Evolutionary conservation across 352 stramenopile genomes (phyloP), one percentile per base, ranked within the genome.

Genomic region (Globisporangium lucens): DNA sequence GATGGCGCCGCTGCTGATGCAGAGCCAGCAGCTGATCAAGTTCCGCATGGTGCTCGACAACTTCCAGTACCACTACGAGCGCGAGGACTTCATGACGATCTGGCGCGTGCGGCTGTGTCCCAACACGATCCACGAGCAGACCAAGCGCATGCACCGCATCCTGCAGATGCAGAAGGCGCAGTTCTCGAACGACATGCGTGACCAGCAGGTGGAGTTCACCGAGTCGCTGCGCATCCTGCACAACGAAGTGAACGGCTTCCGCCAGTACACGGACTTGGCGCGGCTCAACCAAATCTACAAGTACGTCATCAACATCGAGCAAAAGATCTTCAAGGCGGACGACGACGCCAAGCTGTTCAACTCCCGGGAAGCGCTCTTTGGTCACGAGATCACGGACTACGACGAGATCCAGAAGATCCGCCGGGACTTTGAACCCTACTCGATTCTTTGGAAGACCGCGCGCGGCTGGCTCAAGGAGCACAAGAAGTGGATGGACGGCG

Each of bases 371-470:
- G 73, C 73, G 8, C 72, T 98, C 6, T 98, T 98, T 30, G 86
- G 80, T 8, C 79, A 90, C 24, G 83, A 96, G 27, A 71, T 95
- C n/a, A 97, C 94, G 3, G 90, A 98, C 65, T 98, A 98, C 62
- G 82, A 93, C 51, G 78, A 95, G 62, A 87, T 98, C 24, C 77
- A 89, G 49, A 91, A 95, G 53, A 93, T 98, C 55, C 77, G 82
- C 0, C 94, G 97, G 33, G 80, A 93, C 38, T 98, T 98, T 71
- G 94, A 98, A 60, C 93, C 95, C 7, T 98, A 98, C 69, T 95
- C 89, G n/a, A 83, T 95, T 49, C 73, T 98, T 3, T 98, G 95
- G 95, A 95, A 97, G 69, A 97, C 86, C 1, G 83, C 87, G 4
- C 91, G 96, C 62, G 86, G 86, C 35, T 98, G 94, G 94, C 70